Evolutionary conservation across 345 rosid genomes (phyloP), one percentile per base, ranked within the genome.

Genomic region (Melaleuca quinquenervia): DNA sequence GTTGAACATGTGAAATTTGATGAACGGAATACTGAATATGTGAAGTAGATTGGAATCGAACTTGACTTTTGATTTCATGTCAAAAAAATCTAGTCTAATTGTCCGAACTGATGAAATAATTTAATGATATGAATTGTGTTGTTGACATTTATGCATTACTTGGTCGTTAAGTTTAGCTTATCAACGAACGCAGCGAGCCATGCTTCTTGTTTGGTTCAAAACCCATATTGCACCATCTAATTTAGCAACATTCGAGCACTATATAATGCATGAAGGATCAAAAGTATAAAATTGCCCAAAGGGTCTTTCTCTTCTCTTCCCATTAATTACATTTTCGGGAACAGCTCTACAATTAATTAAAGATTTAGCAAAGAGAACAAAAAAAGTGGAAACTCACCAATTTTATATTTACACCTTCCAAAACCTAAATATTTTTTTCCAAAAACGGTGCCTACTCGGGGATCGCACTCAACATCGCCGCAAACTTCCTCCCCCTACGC

Each of bases 401-500:
- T 36, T 41, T 49, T 44, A 50, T 58, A 84, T 84, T 60, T 84
- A 84, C 85, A 60, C 44, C 45, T 22, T 36, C 49, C 21, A 41
- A 54, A 58, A 26, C 55, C 85, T 58, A 60, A 20, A 32, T 12
- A 82, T 87, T 87, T 84, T 86, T 86, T n/a, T n/a, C n/a, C 85
- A 89, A 84, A 27, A 88, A 88, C 58, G 85, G 82, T 88, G 91
- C 89, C 90, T 92, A 94, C 91, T 96, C 98, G 0, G 97, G 96
- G 62, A 97, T 95, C 8, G 96, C 93, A 84, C 88, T 89, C 91
- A 97, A 89, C 91, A 92, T 90, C 41, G 92, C 96, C 88, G 91
- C 83, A 52, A 89, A 94, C 87, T 89, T 90, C 32, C 92, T 89
- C 24, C 87, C 80, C 26, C 88, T 62, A 22, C 88, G 58, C n/a